Percentiles rank a stretch among this genome's conserved stretches.
Conservation (phyloP, 352 stramenopile genomes). For the Nothophytophthora sp. region DNA sequence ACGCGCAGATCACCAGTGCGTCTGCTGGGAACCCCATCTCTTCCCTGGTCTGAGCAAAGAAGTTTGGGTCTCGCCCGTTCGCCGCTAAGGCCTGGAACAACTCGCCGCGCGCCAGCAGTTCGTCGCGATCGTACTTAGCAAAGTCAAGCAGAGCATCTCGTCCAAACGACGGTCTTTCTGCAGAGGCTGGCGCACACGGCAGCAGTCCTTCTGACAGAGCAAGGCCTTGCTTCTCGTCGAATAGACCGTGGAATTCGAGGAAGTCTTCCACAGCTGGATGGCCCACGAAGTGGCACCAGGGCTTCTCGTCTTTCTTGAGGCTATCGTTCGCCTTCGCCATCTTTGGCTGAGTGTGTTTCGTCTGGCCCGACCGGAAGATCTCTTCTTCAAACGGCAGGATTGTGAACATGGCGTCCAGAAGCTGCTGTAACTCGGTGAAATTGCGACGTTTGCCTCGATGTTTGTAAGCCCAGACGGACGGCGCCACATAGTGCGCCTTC, state of each 20-base stretch:
- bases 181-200: background rate
- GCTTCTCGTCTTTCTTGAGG: background rate
- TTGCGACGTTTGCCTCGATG: conserved; percentile 37
- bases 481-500: conserved; percentile 79
- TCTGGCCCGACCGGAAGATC: conserved; percentile 34
- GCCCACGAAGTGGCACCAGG: conserved; percentile 66
- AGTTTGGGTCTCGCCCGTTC: conserved; percentile 5
- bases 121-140: conserved; percentile 9
- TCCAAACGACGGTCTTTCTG: background rate
- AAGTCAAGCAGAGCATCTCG: conserved; percentile 33
- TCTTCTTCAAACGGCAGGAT: conserved; percentile 69
- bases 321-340: background rate
- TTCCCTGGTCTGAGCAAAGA: conserved; percentile 8
- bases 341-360: no score
- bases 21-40: conserved; percentile 26
- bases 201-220: background rate
- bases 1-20: conserved; percentile 57
- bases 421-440: conserved; percentile 30
- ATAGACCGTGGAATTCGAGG: conserved; percentile 45
- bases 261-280: conserved; percentile 76
- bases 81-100: conserved; percentile 25
- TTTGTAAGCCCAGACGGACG: conserved; percentile 76
- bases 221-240: conserved; percentile 8
- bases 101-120: conserved; percentile 9
- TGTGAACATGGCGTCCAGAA: conserved; percentile 70